These are phyloP conservation scores for Entomortierella beljakovae DNA, from an alignment of 192 early-diverging fungal genomes.

Conservation along the genomic window DNA sequence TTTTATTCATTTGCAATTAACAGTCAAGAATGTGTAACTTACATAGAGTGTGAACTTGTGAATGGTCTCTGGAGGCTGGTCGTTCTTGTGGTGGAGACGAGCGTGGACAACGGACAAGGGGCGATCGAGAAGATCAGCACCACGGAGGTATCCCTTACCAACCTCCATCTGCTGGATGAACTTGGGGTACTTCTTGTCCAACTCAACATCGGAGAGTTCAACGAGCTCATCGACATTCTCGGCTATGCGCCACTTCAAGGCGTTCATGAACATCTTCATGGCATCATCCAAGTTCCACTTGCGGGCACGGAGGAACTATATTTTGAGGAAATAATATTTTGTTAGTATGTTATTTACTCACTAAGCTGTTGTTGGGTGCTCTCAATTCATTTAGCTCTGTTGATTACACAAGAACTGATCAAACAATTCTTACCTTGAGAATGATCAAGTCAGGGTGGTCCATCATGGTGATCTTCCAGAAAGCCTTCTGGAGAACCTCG, in stretches of 20 bases:
- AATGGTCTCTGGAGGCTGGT: conserved; percentile 73
- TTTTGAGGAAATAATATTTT: not conserved
- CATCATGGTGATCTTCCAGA: conserved; percentile 55
- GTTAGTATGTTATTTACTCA: not conserved
- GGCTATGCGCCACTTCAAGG: conserved; percentile 82
- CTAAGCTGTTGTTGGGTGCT: not conserved
- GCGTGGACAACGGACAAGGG: conserved; percentile 62
- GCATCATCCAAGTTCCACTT: conserved; percentile 91
- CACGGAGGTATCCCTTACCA: conserved; percentile 63
- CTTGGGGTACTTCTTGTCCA: conserved; percentile 56
- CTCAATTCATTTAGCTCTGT: not conserved
- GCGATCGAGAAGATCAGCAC: conserved; percentile 59
- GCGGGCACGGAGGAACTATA: conserved; percentile 84
- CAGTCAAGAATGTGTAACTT: conserved; percentile 5
- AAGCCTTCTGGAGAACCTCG: conserved; percentile 31
- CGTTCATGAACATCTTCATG: conserved; percentile 77
- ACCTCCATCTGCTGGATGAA: conserved; percentile 56
- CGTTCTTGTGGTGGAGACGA: conserved; percentile 62
- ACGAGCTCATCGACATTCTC: conserved; percentile 60
- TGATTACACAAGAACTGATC: not conserved
- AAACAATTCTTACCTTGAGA: conserved; percentile 35
- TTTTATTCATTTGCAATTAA: not conserved
- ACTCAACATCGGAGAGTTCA: conserved; percentile 58
- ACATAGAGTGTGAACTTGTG: conserved; percentile 77
- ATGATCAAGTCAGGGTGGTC: conserved; percentile 50